Percentiles rank a stretch among this genome's conserved stretches.
These are phyloP conservation scores for Dentipellis fragilis DNA, from an alignment of 768 basidiomycete species.

Conservation along the genomic window DNA sequence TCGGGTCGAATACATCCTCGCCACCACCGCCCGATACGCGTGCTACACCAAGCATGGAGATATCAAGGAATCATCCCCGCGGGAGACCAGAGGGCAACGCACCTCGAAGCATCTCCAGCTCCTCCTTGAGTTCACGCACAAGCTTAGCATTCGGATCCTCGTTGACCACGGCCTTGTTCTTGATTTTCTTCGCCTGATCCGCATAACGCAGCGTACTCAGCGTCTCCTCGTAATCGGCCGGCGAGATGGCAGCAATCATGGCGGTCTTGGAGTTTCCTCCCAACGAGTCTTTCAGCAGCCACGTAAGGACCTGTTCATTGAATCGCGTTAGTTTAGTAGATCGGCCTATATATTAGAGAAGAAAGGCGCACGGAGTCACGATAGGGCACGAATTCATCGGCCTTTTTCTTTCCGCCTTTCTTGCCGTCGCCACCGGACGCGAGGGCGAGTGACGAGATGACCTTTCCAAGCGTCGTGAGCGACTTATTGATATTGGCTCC, in stretches of 20 bases:
- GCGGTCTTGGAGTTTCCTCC: conserved; percentile 98
- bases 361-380: conserved; percentile 75
- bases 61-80: too few relatives aligned
- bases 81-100: conserved; percentile 13
- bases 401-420: conserved; percentile 67
- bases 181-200: conserved; percentile 99
- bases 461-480: conserved; percentile 93
- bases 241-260: conserved; percentile 98
- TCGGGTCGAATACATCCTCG: conserved; percentile 79
- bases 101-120: conserved; percentile 87
- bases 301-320: conserved; percentile 71
- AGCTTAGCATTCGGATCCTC: conserved; percentile 99
- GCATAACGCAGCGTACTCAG: conserved; percentile 95
- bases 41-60: conserved; percentile 28
- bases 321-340: too few relatives aligned
- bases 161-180: conserved; percentile 98
- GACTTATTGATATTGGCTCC: conserved; percentile 99
- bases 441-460: conserved; percentile 79
- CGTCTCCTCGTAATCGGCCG: conserved; percentile 98
- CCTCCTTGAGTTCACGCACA: conserved; percentile 97
- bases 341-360: too few relatives aligned
- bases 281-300: conserved; percentile 95
- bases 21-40: conserved; percentile 57
- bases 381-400: conserved; percentile 91
- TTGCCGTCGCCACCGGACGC: conserved; percentile 48